A percentile compares a stretch with the other conserved stretches of the same genome.
Evolutionary conservation across 2,329 filamentous ascomycete species (phyloP).

Genomic region (Cladosporium colombiae): DNA sequence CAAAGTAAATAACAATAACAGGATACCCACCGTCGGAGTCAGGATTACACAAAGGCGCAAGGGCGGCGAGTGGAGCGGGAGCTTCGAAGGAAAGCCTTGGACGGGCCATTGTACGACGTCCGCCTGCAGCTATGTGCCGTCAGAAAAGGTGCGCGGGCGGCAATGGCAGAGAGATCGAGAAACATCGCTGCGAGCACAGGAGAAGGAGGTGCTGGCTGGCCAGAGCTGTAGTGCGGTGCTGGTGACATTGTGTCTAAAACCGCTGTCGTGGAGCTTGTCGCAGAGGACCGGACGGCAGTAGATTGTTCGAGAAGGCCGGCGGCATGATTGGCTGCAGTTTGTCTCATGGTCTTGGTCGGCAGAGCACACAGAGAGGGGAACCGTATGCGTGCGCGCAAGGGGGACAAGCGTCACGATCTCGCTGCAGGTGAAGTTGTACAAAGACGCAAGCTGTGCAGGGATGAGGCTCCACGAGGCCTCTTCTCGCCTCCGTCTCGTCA

Average conservation of each 20-base stretch:
- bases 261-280: slow-evolving; percentile 11
- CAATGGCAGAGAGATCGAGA: not conserved
- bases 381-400: slow-evolving; percentile 16
- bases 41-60: slow-evolving; percentile 33
- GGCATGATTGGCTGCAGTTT: slow-evolving; percentile 15
- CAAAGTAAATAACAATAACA: slow-evolving; percentile 25
- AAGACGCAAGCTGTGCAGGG: slow-evolving; percentile 18
- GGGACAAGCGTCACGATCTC: slow-evolving; percentile 24
- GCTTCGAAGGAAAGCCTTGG: slow-evolving; percentile 15
- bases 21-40: slow-evolving; percentile 15
- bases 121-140: slow-evolving; percentile 17
- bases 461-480: slow-evolving; percentile 21
- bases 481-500: slow-evolving; percentile 17
- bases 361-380: slow-evolving; percentile 18
- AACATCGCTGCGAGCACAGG: slow-evolving; percentile 10
- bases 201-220: slow-evolving; percentile 5
- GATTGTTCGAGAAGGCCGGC: slow-evolving; percentile 7
- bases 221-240: not conserved
- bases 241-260: slow-evolving; percentile 19
- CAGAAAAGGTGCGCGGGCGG: slow-evolving; percentile 13
- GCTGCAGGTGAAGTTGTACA: slow-evolving; percentile 27
- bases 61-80: slow-evolving; percentile 23
- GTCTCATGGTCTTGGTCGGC: slow-evolving; percentile 12
- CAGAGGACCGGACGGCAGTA: not conserved
- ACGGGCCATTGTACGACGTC: slow-evolving; percentile 19